Evolutionary conservation across 1,139 yeast genomes (phyloP).

Genomic region (Pichiaceae sp.): DNA sequence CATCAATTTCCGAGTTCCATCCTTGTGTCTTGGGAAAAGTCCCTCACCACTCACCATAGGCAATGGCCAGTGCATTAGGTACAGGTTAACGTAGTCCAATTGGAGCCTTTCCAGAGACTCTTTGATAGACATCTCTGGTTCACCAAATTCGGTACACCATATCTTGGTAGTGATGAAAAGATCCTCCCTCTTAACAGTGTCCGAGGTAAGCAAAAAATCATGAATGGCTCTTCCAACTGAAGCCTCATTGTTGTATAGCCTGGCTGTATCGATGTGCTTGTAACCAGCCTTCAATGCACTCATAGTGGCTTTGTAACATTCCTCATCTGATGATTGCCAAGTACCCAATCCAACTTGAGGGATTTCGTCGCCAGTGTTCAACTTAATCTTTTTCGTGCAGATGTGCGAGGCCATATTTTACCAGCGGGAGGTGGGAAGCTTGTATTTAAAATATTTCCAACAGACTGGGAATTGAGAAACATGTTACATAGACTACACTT

Average conservation of each 20-base stretch:
- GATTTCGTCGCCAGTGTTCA: constrained; percentile 44
- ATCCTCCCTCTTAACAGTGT: constrained; percentile 32
- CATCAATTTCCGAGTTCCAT: constrained; percentile 34
- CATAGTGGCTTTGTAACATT: constrained; percentile 50
- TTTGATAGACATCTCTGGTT: constrained; percentile 52
- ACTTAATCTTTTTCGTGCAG: constrained; percentile 7
- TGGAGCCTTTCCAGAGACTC: constrained; percentile 58
- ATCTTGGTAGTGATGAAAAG: constrained; percentile 39
- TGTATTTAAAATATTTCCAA: no score
- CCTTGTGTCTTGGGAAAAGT: constrained; percentile 28
- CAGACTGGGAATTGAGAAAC: no score
- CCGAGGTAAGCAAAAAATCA: constrained; percentile 26
- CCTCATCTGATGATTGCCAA: constrained; percentile 46
- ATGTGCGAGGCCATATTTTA: no score
- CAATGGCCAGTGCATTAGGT: constrained; percentile 84
- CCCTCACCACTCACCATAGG: constrained; percentile 37
- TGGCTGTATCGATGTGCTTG: constrained; percentile 54
- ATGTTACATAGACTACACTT: no score
- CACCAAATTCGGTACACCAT: constrained; percentile 41
- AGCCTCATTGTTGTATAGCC: constrained; percentile 43
- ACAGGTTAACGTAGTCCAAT: constrained; percentile 75
- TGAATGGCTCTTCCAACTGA: constrained; percentile 45
- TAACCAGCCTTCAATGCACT: constrained; percentile 52
- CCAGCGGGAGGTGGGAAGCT: no score
- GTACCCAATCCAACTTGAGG: constrained; percentile 61